Evolutionary conservation across 148 eudicot genomes (phyloP).

Genomic region (Rhododendron ovatum): DNA sequence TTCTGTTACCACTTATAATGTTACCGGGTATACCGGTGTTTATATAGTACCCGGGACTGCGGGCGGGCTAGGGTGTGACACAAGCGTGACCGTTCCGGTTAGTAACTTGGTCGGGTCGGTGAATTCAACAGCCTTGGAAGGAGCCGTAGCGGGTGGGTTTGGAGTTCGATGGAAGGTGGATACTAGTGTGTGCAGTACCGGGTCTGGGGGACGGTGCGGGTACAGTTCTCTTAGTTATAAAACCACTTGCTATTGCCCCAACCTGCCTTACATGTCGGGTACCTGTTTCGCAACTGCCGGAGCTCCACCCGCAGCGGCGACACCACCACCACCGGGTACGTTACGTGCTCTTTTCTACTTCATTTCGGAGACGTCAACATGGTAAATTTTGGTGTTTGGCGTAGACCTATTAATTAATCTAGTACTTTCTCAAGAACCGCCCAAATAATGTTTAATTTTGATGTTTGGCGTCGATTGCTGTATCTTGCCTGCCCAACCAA

Average conservation of each 20-base stretch:
- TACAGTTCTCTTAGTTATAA: constrained; percentile 4
- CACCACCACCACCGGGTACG: constrained; percentile 10
- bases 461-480: too few relatives aligned
- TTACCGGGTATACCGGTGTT: not conserved
- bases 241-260: constrained; percentile 29
- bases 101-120: not conserved
- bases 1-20: not conserved
- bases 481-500: too few relatives aligned
- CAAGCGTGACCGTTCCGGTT: constrained; percentile 24
- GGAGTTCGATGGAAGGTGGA: constrained; percentile 26
- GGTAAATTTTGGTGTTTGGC: too few relatives aligned
- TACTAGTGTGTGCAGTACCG: constrained; percentile 14
- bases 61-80: constrained; percentile 12
- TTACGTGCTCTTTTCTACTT: not conserved
- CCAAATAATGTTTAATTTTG: too few relatives aligned
- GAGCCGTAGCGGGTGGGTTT: constrained; percentile 17
- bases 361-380: too few relatives aligned
- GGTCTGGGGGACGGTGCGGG: constrained; percentile 23
- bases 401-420: too few relatives aligned
- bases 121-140: constrained; percentile 3
- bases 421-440: too few relatives aligned
- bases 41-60: constrained; percentile 10
- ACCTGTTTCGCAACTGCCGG: not conserved
- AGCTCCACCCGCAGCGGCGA: not conserved
- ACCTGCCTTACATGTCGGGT: constrained; percentile 10